phyloP scores from a whole-genome alignment of 129 eudicot genomes.

The Chrysanthemum makinoi region DNA sequence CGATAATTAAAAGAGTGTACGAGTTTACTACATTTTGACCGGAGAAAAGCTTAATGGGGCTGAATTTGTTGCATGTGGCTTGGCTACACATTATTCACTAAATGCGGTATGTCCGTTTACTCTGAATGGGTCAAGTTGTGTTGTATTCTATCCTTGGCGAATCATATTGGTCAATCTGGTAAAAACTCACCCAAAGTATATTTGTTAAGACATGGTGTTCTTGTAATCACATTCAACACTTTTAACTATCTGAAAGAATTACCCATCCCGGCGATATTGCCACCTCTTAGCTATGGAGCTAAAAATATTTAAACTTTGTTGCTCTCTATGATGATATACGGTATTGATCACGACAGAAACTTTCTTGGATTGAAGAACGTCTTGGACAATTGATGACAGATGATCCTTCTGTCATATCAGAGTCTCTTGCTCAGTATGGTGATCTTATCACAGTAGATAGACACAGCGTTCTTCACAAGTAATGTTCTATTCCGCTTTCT shows the following conservation, averaged over 20 bases:
- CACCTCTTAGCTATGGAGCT: no score
- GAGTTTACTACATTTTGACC: no score
- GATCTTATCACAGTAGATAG: constrained; percentile 60
- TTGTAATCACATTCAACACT: no score
- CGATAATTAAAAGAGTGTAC: constrained; percentile 10
- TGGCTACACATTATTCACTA: constrained; percentile 73
- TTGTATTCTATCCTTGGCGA: background rate
- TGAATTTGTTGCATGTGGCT: constrained; percentile 83
- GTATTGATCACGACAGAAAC: constrained; percentile 44
- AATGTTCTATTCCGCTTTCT: constrained; percentile 20
- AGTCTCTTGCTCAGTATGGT: constrained; percentile 79
- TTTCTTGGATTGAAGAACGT: constrained; percentile 73
- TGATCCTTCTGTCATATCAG: constrained; percentile 70
- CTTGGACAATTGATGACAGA: constrained; percentile 74
- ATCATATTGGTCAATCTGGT: no score
- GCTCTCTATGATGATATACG: no score
- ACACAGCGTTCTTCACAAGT: constrained; percentile 63
- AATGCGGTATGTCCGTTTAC: constrained; percentile 45
- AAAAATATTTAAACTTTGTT: no score
- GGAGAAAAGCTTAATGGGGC: constrained; percentile 33
- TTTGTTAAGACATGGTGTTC: no score
- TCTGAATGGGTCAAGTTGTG: background rate
- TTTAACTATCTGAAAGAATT: no score
- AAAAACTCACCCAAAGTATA: no score
- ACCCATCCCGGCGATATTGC: no score